Conservation (phyloP, 441 rosid species). For the Breynia disticha region DNA sequence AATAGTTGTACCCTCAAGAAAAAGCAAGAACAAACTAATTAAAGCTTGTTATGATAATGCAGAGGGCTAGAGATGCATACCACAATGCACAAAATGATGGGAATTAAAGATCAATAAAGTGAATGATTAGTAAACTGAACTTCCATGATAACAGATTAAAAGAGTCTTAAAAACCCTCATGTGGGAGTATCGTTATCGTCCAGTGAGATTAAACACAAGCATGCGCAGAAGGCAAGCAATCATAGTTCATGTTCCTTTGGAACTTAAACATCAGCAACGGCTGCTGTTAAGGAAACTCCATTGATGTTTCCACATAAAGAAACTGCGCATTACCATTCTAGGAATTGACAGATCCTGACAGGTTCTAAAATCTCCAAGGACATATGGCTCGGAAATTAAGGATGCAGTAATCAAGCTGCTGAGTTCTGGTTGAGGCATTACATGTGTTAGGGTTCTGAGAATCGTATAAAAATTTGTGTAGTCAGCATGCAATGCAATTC, state of each 20-base stretch:
- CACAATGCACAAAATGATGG: neutral
- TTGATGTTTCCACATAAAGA: neutral
- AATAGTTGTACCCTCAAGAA: too few species aligned
- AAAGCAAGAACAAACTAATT: too few species aligned
- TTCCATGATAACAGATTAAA: neutral
- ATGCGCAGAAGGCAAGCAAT: neutral
- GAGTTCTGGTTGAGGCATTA: too few species aligned
- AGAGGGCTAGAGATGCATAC: too few species aligned
- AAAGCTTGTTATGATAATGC: too few species aligned
- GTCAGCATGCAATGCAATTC: too few species aligned
- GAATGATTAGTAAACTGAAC: neutral
- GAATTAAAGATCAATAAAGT: neutral
- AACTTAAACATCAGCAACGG: neutral
- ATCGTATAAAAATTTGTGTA: too few species aligned
- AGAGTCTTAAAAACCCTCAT: neutral
- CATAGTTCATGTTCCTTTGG: neutral
- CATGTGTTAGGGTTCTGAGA: too few species aligned
- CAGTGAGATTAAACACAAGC: neutral
- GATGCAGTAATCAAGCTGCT: too few species aligned
- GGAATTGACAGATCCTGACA: neutral
- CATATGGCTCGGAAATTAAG: too few species aligned
- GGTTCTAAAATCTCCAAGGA: too few species aligned
- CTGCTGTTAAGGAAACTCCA: conserved; percentile 1
- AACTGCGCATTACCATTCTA: neutral
- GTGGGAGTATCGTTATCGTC: neutral